These are phyloP conservation scores for Microascus cirrosus DNA, from an alignment of 2,329 filamentous ascomycete species.

Conservation along the genomic window DNA sequence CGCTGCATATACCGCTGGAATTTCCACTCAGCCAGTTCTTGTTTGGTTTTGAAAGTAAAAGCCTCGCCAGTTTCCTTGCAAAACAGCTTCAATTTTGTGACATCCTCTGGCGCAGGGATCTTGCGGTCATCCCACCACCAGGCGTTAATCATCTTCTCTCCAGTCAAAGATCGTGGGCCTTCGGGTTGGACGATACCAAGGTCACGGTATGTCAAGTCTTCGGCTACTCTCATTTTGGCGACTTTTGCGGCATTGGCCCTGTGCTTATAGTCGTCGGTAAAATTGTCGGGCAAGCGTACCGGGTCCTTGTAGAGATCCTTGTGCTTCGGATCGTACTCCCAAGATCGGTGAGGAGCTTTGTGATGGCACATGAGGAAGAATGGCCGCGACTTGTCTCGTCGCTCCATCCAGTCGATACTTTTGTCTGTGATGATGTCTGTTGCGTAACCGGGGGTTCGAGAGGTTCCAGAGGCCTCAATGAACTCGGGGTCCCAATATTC, in stretches of 20 bases:
- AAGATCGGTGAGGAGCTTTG: conserved; percentile 40
- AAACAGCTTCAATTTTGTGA: too few species aligned
- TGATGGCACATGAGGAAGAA: conserved; percentile 48
- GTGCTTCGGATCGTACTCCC: conserved; percentile 38
- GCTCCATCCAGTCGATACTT: conserved; percentile 29
- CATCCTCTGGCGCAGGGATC: too few species aligned
- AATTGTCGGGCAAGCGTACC: conserved; percentile 36
- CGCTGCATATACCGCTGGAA: conserved; percentile 46
- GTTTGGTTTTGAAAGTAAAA: conserved; percentile 28
- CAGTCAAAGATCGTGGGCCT: too few species aligned
- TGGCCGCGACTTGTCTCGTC: conserved; percentile 19
- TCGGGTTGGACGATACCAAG: conserved; percentile 39
- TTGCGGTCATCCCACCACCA: conserved; percentile 32
- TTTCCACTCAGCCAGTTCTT: conserved; percentile 39
- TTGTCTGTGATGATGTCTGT: conserved; percentile 43
- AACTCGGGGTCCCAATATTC: conserved; percentile 39
- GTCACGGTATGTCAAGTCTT: conserved; percentile 39
- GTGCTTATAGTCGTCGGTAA: conserved; percentile 42
- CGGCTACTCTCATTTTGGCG: conserved; percentile 39
- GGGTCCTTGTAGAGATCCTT: conserved; percentile 31
- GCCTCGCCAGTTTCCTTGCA: too few species aligned
- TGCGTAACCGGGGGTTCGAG: conserved; percentile 29
- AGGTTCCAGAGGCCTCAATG: conserved; percentile 24
- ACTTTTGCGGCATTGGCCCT: conserved; percentile 33
- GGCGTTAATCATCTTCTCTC: too few species aligned